Evolutionary conservation across 23 red algal genomes (phyloP).

Genomic region (Porphyridium purpureum): DNA sequence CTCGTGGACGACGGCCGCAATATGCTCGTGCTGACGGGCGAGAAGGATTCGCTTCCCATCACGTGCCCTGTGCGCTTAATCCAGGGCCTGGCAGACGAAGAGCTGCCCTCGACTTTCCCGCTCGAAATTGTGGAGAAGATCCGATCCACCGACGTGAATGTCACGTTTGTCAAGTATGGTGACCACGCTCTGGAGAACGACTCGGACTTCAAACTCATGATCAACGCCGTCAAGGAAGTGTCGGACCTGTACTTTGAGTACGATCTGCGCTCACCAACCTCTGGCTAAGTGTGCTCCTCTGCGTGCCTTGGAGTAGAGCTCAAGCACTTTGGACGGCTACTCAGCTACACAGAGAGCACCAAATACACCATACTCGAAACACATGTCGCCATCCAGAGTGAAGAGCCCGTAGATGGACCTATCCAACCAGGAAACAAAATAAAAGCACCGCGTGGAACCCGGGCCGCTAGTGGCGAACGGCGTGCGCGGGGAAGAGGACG

Average conservation of each 20-base stretch:
- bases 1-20: constrained; percentile 65
- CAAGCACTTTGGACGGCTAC: too few relatives aligned
- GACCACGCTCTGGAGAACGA: constrained; percentile 86
- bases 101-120: constrained; percentile 51
- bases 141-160: constrained; percentile 33
- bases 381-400: too few relatives aligned
- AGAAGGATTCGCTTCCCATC: constrained; percentile 23
- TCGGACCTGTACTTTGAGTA: constrained; percentile 66
- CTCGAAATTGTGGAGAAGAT: constrained; percentile 47
- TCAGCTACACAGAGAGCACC: too few relatives aligned
- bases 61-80: constrained; percentile 63
- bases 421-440: too few relatives aligned
- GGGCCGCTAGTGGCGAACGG: too few relatives aligned
- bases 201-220: constrained; percentile 65
- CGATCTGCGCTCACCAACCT: constrained; percentile 52
- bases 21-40: constrained; percentile 60
- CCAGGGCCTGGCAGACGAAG: constrained; percentile 89
- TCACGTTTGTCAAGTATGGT: constrained; percentile 60
- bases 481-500: too few relatives aligned
- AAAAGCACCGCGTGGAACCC: too few relatives aligned
- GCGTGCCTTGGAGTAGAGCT: too few relatives aligned
- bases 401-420: too few relatives aligned
- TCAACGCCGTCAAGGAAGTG: constrained; percentile 49
- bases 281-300: too few relatives aligned
- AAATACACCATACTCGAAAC: too few relatives aligned